Percentiles rank a stretch among this genome's conserved stretches.
phyloP scores from a whole-genome alignment of 1,284 basidiomycete genomes.

The Trichosporon sp. region DNA sequence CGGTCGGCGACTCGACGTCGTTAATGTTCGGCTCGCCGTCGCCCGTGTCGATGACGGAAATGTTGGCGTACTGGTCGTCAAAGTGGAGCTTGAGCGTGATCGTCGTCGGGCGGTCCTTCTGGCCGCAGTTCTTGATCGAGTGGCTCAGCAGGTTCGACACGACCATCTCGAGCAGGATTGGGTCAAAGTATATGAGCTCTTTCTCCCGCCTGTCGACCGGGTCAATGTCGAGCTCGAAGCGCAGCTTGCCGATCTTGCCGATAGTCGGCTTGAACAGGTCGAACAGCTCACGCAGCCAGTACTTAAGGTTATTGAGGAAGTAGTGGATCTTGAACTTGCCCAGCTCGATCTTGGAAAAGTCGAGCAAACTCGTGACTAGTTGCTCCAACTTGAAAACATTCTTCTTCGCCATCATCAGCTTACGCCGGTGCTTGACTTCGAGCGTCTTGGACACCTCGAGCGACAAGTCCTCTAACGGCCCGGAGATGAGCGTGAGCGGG shows the following conservation, averaged over 20 bases:
- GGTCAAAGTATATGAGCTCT: conserved; percentile 39
- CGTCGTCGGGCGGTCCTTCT: conserved; percentile 32
- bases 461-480: conserved; percentile 40
- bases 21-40: conserved; percentile 38
- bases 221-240: not conserved
- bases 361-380: conserved; percentile 44
- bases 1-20: conserved; percentile 25
- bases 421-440: conserved; percentile 21
- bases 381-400: conserved; percentile 40
- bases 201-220: conserved; percentile 13
- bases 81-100: conserved; percentile 36
- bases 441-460: conserved; percentile 8
- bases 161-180: conserved; percentile 47
- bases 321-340: conserved; percentile 41
- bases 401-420: conserved; percentile 35
- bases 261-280: conserved; percentile 43
- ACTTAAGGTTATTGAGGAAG: conserved; percentile 39
- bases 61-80: conserved; percentile 23
- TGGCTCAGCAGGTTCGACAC: conserved; percentile 45
- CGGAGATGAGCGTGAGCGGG: conserved; percentile 41
- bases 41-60: conserved; percentile 47
- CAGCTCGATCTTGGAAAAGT: conserved; percentile 43
- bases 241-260: conserved; percentile 27
- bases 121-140: conserved; percentile 42
- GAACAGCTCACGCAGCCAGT: conserved; percentile 42